phyloP scores from a whole-genome alignment of 768 basidiomycete genomes.

The Coprinopsis sp. region DNA sequence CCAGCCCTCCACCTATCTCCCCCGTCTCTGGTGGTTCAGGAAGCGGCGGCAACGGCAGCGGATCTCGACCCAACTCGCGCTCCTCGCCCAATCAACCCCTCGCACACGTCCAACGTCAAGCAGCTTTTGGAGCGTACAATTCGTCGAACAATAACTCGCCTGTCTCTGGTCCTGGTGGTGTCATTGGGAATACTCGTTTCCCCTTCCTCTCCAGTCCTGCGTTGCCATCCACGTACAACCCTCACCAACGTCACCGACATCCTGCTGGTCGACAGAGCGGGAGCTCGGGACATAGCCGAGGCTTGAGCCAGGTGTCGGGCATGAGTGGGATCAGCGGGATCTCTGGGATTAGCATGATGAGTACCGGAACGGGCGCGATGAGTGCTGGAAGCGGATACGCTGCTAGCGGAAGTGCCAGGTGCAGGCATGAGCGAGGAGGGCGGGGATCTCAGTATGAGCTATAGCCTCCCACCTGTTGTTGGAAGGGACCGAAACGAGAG shows the following conservation, averaged over 20 bases:
- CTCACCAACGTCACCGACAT: background rate
- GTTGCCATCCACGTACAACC: background rate
- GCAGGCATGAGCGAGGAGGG: conserved; percentile 6
- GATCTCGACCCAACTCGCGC: no score
- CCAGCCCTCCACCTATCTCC: background rate
- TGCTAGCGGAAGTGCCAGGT: conserved; percentile 9
- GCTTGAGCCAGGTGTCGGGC: conserved; percentile 4
- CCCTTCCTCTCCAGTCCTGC: conserved; percentile 9
- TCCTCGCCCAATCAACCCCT: no score
- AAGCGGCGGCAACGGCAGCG: no score
- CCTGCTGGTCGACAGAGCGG: background rate
- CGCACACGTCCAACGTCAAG: background rate
- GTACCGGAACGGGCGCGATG: conserved; percentile 1
- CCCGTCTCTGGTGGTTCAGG: no score
- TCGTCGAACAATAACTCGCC: background rate
- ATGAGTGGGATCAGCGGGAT: conserved; percentile 7
- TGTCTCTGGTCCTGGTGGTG: background rate
- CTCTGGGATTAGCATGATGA: background rate
- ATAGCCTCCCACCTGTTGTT: background rate
- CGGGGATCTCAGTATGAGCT: background rate
- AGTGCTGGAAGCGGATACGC: conserved; percentile 9
- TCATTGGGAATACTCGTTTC: conserved; percentile 5
- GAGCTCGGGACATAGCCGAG: conserved; percentile 1
- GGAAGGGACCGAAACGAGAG: conserved; percentile 17
- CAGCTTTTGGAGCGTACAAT: background rate